Conservation (phyloP, 129 eudicot genomes). For the Flaveria ramosissima region DNA sequence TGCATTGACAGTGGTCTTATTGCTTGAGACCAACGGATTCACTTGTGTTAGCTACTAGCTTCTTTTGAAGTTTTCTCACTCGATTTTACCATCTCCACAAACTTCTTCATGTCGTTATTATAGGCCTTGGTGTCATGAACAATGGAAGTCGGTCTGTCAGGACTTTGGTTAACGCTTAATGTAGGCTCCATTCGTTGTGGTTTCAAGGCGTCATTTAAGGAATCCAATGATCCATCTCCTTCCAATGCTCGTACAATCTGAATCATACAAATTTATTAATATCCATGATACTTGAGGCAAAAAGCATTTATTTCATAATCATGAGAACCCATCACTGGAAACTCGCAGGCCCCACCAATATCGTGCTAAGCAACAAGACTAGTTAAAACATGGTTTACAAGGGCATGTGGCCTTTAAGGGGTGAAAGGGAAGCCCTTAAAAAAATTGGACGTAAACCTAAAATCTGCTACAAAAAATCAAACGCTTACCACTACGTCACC, state of each 20-base stretch:
- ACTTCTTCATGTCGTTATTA: constrained; percentile 64
- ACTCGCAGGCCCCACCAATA: not conserved
- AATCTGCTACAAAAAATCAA: too few species aligned
- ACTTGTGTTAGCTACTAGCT: constrained; percentile 30
- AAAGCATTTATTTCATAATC: not conserved
- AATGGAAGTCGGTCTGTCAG: constrained; percentile 20
- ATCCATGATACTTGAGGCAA: not conserved
- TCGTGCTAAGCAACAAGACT: not conserved
- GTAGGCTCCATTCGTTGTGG: constrained; percentile 22
- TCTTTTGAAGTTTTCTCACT: constrained; percentile 33
- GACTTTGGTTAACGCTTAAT: constrained; percentile 17
- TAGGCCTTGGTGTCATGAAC: constrained; percentile 59
- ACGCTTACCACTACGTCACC: too few species aligned
- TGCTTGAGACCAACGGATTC: constrained; percentile 31
- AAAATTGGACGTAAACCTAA: too few species aligned
- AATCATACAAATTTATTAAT: not conserved
- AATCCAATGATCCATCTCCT: constrained; percentile 56
- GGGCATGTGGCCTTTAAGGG: too few species aligned
- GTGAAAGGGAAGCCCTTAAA: too few species aligned
- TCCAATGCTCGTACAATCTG: constrained; percentile 72
- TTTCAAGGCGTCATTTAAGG: constrained; percentile 42
- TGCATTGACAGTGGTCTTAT: not conserved
- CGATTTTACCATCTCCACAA: constrained; percentile 52
- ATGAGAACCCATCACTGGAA: not conserved
- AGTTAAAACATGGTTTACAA: not conserved